Percentiles rank a stretch among this genome's conserved stretches.
Conservation (phyloP, 352 stramenopile genomes). For the Aphanomyces stellatus region DNA sequence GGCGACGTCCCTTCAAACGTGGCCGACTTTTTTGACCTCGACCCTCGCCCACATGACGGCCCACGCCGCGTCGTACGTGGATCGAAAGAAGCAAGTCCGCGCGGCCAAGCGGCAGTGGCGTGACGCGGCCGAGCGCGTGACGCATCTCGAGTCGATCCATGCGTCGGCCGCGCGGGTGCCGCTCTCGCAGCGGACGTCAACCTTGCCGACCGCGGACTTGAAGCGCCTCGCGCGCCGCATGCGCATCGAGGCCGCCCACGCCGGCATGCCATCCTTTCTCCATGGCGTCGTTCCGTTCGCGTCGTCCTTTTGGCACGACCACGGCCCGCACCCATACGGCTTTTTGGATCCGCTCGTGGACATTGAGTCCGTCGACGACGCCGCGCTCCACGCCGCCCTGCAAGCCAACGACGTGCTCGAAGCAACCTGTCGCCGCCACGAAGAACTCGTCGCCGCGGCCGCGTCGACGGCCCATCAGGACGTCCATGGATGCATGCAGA, state of each 20-base stretch:
- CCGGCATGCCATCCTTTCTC: background rate
- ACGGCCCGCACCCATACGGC: background rate
- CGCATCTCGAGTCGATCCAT: background rate
- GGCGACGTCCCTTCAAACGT: background rate
- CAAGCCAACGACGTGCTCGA: background rate
- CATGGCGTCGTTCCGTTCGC: background rate
- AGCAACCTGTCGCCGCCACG: background rate
- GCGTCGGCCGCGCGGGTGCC: background rate
- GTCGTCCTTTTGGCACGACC: background rate
- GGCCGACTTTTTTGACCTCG: background rate
- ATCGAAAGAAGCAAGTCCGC: background rate
- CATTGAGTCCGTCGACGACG: background rate
- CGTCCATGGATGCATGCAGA: background rate
- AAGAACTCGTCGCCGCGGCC: background rate
- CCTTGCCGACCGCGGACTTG: background rate
- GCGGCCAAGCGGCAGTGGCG: background rate
- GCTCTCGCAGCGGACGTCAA: background rate
- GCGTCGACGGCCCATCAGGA: background rate
- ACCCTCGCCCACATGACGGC: background rate
- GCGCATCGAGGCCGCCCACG: background rate
- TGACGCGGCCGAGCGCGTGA: background rate
- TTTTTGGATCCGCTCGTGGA: background rate
- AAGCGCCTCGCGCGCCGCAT: background rate
- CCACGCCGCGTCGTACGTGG: background rate
- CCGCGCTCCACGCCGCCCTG: background rate